A percentile compares a stretch with the other conserved stretches of the same genome.
phyloP scores from a whole-genome alignment of 768 basidiomycete species.

The Tylopilus rubrobrunneus region DNA sequence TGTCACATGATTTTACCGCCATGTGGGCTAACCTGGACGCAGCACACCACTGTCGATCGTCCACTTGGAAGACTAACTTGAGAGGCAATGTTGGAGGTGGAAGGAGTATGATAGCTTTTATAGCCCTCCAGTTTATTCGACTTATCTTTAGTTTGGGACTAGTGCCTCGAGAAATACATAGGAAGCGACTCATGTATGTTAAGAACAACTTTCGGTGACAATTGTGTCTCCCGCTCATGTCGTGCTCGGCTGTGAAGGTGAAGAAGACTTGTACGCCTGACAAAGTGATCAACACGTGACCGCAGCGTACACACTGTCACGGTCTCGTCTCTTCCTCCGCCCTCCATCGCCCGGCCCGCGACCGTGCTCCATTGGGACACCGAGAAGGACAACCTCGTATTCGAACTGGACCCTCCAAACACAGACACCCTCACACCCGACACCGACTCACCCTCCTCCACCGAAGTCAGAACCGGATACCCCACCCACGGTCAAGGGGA shows the following conservation, averaged over 20 bases:
- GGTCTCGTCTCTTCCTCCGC: constrained; percentile 26
- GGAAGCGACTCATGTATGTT: too few species aligned
- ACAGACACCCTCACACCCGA: background rate
- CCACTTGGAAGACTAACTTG: background rate
- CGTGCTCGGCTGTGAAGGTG: too few species aligned
- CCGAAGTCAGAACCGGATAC: background rate
- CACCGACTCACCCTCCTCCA: background rate
- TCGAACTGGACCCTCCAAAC: constrained; percentile 1
- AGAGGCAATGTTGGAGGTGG: too few species aligned
- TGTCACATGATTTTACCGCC: too few species aligned
- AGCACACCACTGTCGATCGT: background rate
- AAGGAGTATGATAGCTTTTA: too few species aligned
- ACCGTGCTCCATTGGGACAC: constrained; percentile 6
- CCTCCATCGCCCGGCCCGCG: background rate
- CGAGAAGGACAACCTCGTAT: constrained; percentile 16
- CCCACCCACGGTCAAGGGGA: constrained; percentile 7
- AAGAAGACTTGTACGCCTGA: too few species aligned
- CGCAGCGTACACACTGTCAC: constrained; percentile 1
- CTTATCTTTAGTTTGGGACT: too few species aligned
- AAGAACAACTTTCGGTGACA: too few species aligned
- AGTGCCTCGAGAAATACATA: too few species aligned
- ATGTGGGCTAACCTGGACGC: background rate
- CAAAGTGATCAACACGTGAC: constrained; percentile 15
- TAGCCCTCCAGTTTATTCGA: too few species aligned
- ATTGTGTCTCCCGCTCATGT: too few species aligned